These are phyloP conservation scores for Phyllachora maydis DNA, from an alignment of 2,329 filamentous ascomycete species.

Conservation along the genomic window DNA sequence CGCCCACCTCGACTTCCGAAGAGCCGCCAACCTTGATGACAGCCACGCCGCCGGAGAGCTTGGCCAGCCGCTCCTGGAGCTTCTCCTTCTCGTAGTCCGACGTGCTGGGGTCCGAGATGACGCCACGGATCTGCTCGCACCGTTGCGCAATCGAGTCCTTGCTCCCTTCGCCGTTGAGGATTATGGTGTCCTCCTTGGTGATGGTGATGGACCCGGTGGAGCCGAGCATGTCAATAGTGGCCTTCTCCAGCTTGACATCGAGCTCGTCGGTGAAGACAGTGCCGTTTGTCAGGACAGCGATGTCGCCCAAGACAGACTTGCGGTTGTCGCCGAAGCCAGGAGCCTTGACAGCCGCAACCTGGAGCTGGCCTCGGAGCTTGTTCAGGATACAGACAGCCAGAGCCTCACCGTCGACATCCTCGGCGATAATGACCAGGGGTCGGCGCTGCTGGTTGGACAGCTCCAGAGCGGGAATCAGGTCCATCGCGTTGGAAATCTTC, in stretches of 20 bases:
- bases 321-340: conserved; percentile 99
- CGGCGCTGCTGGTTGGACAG: conserved; percentile 88
- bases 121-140: conserved; percentile 96
- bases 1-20: conserved; percentile 94
- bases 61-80: conserved; percentile 97
- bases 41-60: conserved; percentile 95
- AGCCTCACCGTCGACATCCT: conserved; percentile 97
- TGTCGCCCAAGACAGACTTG: conserved; percentile 96
- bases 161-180: conserved; percentile 89
- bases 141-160: conserved; percentile 88
- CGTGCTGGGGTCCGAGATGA: conserved; percentile 82
- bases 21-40: conserved; percentile 98
- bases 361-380: conserved; percentile 98
- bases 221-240: conserved; percentile 85
- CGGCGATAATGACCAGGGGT: conserved; percentile 92
- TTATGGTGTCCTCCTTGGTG: conserved; percentile 98
- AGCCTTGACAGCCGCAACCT: conserved; percentile 96
- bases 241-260: conserved; percentile 98
- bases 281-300: conserved; percentile 87
- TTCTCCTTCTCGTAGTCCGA: conserved; percentile 99
- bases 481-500: conserved; percentile 99
- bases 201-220: conserved; percentile 97
- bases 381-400: conserved; percentile 98
- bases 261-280: conserved; percentile 98
- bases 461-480: conserved; percentile 96